Evolutionary conservation across 1,284 basidiomycete genomes (phyloP), one percentile per base, ranked within the genome.

Genomic region (Naganishia sp.): DNA sequence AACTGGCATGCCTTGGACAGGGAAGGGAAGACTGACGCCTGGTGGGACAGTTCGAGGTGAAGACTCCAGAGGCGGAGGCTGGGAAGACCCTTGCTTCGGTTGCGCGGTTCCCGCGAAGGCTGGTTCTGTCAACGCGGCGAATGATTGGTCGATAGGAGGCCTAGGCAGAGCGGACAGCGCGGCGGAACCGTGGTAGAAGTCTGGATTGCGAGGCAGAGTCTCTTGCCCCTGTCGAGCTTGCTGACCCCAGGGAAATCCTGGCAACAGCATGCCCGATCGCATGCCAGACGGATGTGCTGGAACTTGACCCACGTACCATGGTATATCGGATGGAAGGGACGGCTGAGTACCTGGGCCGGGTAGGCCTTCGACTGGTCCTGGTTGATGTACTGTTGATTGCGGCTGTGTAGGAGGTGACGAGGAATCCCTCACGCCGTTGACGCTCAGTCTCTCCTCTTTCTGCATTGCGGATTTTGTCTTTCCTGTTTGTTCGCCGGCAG

Each of bases 31-130:
- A 10, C 47, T 50, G 10, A 41, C 9, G 18, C 17, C 41, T 10
- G 47, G 23, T 9, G 55, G 55, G 6, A 51, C 13, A 10, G 58
- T 61, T 13, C 58, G 47, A 28, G 58, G 58, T 15, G 58, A 61
- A 11, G 17, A 61, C 21, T 49, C 39, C 18, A 25, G 47, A 6
- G 18, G 21, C 15, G 21, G 47, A 25, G 39, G n/a, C 9, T n/a
- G n/a, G 23, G 47, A 47, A 47, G 47, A 35, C 17, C 9, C 23
- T 18, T 35, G 18, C 18, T 39, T 39, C 10, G 11, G 15, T 23
- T 18, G 18, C 10, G 18, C 32, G n/a, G 10, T n/a, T 17, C 6
- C 9, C 25, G 23, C 45, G 7, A n/a, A 10, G 21, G 11, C 18
- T 13, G 39, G 13, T 7, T 6, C 18, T 23, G 47, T 23, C 10